phyloP scores from a whole-genome alignment of 352 stramenopile genomes.

The Pilasporangium apinafurcum region DNA sequence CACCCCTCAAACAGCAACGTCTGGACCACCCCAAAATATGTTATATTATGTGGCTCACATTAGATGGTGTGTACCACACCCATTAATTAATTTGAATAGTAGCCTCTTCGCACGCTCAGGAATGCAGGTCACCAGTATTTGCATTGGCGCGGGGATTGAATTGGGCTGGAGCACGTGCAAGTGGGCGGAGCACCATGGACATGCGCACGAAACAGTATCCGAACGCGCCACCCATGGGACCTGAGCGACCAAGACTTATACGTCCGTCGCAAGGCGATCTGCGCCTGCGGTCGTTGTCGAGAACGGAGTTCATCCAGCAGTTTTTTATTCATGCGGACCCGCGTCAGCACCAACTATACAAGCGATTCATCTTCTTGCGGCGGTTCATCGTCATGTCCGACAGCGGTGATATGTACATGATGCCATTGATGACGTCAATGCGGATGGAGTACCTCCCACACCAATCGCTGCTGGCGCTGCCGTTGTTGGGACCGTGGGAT shows the following conservation, averaged over 20 bases:
- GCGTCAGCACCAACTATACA: slow-evolving; percentile 35
- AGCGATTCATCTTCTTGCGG: slow-evolving; percentile 46
- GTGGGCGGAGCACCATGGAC: slow-evolving; percentile 26
- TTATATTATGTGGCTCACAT: too few relatives aligned
- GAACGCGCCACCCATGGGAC: slow-evolving; percentile 29
- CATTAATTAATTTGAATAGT: too few relatives aligned
- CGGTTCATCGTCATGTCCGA: slow-evolving; percentile 75
- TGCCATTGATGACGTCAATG: slow-evolving; percentile 24
- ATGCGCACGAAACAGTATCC: slow-evolving; percentile 65
- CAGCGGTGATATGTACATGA: slow-evolving; percentile 58
- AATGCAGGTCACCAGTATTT: too few relatives aligned
- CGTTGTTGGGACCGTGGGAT: slow-evolving; percentile 36
- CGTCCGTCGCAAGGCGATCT: slow-evolving; percentile 52
- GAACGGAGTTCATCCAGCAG: slow-evolving; percentile 30
- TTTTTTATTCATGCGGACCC: slow-evolving; percentile 49
- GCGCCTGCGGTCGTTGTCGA: slow-evolving; percentile 40
- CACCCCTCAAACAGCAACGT: slow-evolving; percentile 1
- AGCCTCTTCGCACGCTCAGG: too few relatives aligned
- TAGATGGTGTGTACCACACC: too few relatives aligned
- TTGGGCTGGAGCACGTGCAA: too few relatives aligned
- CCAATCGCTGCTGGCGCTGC: slow-evolving; percentile 45
- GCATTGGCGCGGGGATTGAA: too few relatives aligned
- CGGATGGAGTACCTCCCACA: slow-evolving; percentile 30
- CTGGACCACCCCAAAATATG: too few relatives aligned
- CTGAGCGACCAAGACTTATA: slow-evolving; percentile 30